Evolutionary conservation across 2,329 filamentous ascomycete genomes (phyloP), one percentile per base, ranked within the genome.

Genomic region (Exserohilum turcica): DNA sequence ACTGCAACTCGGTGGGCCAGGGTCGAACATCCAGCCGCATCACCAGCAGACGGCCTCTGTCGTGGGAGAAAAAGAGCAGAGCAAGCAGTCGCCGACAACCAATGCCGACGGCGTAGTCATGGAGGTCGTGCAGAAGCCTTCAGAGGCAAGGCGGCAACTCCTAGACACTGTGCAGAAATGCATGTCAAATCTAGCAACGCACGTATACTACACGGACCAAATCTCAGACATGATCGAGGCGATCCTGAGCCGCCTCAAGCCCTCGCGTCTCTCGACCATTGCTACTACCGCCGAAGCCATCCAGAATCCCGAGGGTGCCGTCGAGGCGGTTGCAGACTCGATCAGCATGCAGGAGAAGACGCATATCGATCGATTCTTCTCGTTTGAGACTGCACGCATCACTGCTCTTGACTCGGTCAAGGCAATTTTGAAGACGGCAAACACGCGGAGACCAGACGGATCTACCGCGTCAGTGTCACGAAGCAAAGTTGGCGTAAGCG

Each of bases 171-270:
- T 97, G 13, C 88, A 94, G 71, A 82, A 84, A 62, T 96, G 91
- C 75, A 92, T 97, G 56, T 91, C 91, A n/a, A 86, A 92, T 70
- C 79, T 99, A 24, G 92, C 92, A 2, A 96, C 91, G 0, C 94
- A 99, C 69, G 87, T 97, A 28, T 99, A 99, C 78, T 99, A 99
- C 72, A 90, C 90, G 1, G 93, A 97, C 65, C 94, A 99, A 74
- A 91, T 97, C 49, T 87, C 90, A 1, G 94, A 99, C 74, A 97
- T 97, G 91, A 86, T 97, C 45, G 84, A 86, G 16, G 86, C 91
- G 0, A 87, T 97, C 38, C 78, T 97, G 13, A 78, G 84, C 27
- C 87, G 91, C 16, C 80, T 97, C 27, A 94, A 90, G 73, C 90
- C 92, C 3, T 77, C 79, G 9, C 68, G 73, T 15, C 62, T 66